Conservation (phyloP, 371 early-diverging fungal species). For the Lichtheimia ramosa region DNA sequence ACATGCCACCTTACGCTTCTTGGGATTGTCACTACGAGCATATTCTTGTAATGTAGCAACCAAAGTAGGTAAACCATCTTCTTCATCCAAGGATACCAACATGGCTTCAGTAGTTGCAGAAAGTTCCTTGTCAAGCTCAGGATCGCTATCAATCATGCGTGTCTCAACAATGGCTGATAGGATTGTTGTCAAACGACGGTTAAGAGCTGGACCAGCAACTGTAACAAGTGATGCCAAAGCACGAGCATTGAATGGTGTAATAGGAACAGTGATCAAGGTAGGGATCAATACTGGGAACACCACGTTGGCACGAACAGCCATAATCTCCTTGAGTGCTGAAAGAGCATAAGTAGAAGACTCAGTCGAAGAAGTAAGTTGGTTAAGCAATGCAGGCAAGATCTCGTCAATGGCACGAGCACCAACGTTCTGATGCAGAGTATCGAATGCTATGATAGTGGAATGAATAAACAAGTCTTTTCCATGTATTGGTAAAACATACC, state of each 20-base stretch:
- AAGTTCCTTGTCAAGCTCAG: conserved; percentile 69
- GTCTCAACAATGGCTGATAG: conserved; percentile 83
- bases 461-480: neutral
- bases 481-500: conserved; percentile 21
- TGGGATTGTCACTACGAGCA: conserved; percentile 56
- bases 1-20: conserved; percentile 59
- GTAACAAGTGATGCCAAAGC: conserved; percentile 87
- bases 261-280: conserved; percentile 85
- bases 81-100: conserved; percentile 70
- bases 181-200: conserved; percentile 77
- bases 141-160: conserved; percentile 52
- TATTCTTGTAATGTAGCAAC: conserved; percentile 72
- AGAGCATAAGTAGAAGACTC: conserved; percentile 74
- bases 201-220: conserved; percentile 89
- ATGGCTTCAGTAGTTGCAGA: conserved; percentile 66
- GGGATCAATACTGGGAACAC: conserved; percentile 97
- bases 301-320: conserved; percentile 92
- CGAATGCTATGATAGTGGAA: conserved; percentile 70
- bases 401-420: conserved; percentile 92
- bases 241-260: conserved; percentile 88
- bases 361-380: conserved; percentile 71
- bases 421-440: conserved; percentile 85
- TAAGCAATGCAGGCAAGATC: conserved; percentile 86
- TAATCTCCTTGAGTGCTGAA: conserved; percentile 94
- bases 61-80: conserved; percentile 74